Base-by-base conservation (phyloP, 768 basidiomycete genomes). In the Lentinus tigrinus region DNA sequence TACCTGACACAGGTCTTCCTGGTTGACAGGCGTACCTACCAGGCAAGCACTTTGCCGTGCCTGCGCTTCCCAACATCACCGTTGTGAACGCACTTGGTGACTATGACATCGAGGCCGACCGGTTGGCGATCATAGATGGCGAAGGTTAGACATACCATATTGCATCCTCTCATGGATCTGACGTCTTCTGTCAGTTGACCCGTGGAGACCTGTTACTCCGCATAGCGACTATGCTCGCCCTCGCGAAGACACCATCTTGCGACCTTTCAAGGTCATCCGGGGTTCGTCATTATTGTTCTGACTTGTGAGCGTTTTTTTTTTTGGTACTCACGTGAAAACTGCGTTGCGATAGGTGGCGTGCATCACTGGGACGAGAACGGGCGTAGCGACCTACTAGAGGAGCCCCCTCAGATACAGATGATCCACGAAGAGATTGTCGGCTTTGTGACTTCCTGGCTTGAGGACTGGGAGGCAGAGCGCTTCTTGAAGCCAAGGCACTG, bases 181-280 rank as follows among this genome's bases (percentile, higher is more conserved):
- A 8, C n/a, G 9, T 42, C 23, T 38, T 3, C 23, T 46, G 14
- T 1, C 3, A 91, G 91, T 89, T 31, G 94, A 96, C 73, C 93
- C 94, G 16, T 97, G 94, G 94, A 81, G 88, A 56, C 92, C 93
- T 0, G 85, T 84, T 64, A 93, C 91, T 10, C 91, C 91, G 0
- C 92, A 92, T 69, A 90, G 89, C 62, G 77, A 81, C 49, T 82
- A 90, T 49, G 93, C 93, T 3, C 66, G 73, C 6, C 77, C 84
- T 47, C 78, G 94, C 17, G 70, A 78, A 42, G 92, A 94, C 71
- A 93, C 92, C 0, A 72, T 86, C 16, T 66, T 85, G 36, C 78
- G 81, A 38, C 95, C 95, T 0, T 93, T 93, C 74, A 94, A 95
- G 70, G 67, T 95, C 40, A 97, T 97, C 57, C 87, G 88, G 10